phyloP scores from a whole-genome alignment of 2,329 filamentous ascomycete species.

The Neurospora crassa region DNA sequence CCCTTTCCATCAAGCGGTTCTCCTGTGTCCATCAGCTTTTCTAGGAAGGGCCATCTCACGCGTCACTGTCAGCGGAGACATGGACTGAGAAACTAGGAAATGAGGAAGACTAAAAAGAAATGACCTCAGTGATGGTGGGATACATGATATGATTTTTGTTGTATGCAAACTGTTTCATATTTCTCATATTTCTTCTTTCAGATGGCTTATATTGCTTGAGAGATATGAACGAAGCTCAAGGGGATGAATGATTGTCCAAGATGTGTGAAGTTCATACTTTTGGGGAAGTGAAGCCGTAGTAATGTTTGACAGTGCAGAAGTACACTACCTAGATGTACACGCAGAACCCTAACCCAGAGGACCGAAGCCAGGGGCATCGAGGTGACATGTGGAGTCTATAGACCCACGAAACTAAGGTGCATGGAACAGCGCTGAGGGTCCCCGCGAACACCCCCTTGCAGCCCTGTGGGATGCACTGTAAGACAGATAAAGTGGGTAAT shows the following conservation, averaged over 20 bases:
- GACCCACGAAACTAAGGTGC: background rate
- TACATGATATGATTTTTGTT: background rate
- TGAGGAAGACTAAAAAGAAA: background rate
- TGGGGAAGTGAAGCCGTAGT: background rate
- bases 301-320: background rate
- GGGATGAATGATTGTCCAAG: no score
- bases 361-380: background rate
- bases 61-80: conserved; percentile 1
- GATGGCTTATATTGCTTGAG: background rate
- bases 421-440: background rate
- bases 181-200: background rate
- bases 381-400: background rate
- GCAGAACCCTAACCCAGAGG: background rate
- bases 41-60: background rate
- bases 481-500: background rate
- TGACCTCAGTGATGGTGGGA: background rate
- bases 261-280: background rate
- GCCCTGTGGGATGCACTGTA: background rate
- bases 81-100: background rate
- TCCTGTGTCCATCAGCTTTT: conserved; percentile 1
- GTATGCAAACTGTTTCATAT: background rate
- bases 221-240: no score
- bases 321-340: background rate
- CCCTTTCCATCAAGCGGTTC: background rate
- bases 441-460: background rate